Conservation (phyloP, 257 asterid genomes). For the Gentiana straminea region DNA sequence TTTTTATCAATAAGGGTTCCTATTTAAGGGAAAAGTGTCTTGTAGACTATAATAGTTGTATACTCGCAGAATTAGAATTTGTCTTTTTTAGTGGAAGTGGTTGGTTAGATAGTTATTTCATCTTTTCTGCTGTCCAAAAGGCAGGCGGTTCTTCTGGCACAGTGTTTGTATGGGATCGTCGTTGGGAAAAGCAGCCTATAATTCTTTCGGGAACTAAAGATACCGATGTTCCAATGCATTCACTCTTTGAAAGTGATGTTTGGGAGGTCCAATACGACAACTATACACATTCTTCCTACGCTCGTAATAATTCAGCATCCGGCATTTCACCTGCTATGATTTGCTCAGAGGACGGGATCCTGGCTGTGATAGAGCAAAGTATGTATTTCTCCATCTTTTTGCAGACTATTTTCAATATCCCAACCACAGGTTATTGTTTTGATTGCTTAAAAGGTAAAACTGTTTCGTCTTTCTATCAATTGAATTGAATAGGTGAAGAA, state of each 20-base stretch:
- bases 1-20: too few species aligned
- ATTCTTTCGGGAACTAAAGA: conserved; percentile 45
- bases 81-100: neutral
- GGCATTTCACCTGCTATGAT: conserved; percentile 79
- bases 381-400: conserved; percentile 7
- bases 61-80: neutral
- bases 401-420: neutral
- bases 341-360: conserved; percentile 95
- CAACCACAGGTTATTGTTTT: conserved; percentile 4
- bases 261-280: conserved; percentile 94
- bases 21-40: neutral
- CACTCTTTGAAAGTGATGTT: conserved; percentile 68
- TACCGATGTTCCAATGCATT: conserved; percentile 25
- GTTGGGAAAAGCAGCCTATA: conserved; percentile 65
- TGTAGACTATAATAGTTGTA: neutral
- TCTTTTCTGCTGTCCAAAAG: conserved; percentile 29
- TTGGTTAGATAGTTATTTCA: conserved; percentile 3
- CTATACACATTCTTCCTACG: conserved; percentile 52
- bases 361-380: conserved; percentile 81
- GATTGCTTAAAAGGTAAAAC: neutral
- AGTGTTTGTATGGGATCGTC: conserved; percentile 94
- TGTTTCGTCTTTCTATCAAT: conserved; percentile 2
- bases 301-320: conserved; percentile 41
- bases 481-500: conserved; percentile 47
- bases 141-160: conserved; percentile 98